These are phyloP conservation scores for Pichia exigua DNA, from an alignment of 805 yeast species.

Conservation along the genomic window DNA sequence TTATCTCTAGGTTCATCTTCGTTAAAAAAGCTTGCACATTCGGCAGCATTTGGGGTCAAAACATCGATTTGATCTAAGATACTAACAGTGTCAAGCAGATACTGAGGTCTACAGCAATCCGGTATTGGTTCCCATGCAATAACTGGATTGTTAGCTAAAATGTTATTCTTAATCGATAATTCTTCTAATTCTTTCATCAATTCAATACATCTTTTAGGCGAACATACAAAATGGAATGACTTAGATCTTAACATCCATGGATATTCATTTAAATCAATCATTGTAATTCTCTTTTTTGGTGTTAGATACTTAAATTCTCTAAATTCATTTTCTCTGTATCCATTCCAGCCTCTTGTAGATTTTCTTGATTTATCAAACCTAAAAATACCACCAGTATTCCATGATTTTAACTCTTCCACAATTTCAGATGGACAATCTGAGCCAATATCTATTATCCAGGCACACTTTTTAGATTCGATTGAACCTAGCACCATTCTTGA, in stretches of 20 bases:
- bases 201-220: constrained; percentile 51
- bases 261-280: constrained; percentile 41
- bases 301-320: constrained; percentile 54
- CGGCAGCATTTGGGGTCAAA: constrained; percentile 79
- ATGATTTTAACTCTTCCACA: constrained; percentile 37
- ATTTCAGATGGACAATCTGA: constrained; percentile 57
- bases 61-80: constrained; percentile 44
- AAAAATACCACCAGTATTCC: constrained; percentile 57
- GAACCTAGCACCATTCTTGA: constrained; percentile 48
- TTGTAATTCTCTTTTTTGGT: constrained; percentile 52
- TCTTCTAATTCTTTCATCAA: constrained; percentile 33
- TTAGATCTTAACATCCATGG: constrained; percentile 31
- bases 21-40: constrained; percentile 61
- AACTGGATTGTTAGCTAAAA: constrained; percentile 23
- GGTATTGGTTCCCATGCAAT: constrained; percentile 87
- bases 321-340: constrained; percentile 55
- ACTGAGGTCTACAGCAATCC: constrained; percentile 52
- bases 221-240: constrained; percentile 67
- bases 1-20: constrained; percentile 35
- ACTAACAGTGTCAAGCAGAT: constrained; percentile 30
- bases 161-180: neutral
- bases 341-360: constrained; percentile 80
- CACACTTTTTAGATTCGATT: constrained; percentile 31
- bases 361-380: constrained; percentile 43
- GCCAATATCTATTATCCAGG: constrained; percentile 77